Base-by-base conservation (phyloP, 2,329 filamentous ascomycete species). In the Graphilbum fragrans region DNA sequence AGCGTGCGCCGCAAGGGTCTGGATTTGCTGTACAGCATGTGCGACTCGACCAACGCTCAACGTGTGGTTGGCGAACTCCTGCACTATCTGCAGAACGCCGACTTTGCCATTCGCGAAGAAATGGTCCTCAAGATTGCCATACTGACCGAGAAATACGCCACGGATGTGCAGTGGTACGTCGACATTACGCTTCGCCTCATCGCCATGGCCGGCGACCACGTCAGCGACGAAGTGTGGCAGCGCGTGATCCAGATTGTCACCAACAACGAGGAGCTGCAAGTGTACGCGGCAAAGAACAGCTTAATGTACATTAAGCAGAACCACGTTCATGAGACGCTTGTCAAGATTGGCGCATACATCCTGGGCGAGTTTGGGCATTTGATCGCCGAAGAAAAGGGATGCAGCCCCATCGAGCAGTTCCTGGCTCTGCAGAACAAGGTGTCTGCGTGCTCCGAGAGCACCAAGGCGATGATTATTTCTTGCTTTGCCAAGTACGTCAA, bases 61-160 rank as follows among this genome's bases (percentile, higher is more conserved):
- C 80, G 86, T 10, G 94, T 98, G 50, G 92, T 98, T 32, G 82
- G 84, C 45, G 92, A 98, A 64, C 77, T 98, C 39, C 65, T 98
- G 41, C 86, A 90, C 51, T 96, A 95, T 60, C 74, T 98, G 9
- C 90, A 95, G 55, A 94, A 86, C 42, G 92, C 92, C 37, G 92
- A 98, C 60, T 98, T 94, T 60, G 90, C 90, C 5, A 95, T 98
- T 53, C 79, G 93, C 48, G 93, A 98, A 64, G 92, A 98, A 61
- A 98, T 98, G 92, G 92, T 96, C 4, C 70, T 98, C 48, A 98
- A 98, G 65, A 94, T 98, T 61, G 92, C 92, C 40, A 98, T 98
- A 55, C 63, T 98, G 49, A 96, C 93, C 0, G 92, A 98, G 59
- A 96, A 96, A 58, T 98, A 98, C 58, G 92, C 92, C 20, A 95